Percentiles rank a stretch among this genome's conserved stretches.
Conservation (phyloP, 208 protist genomes). For the Leishmania tarentolae region DNA sequence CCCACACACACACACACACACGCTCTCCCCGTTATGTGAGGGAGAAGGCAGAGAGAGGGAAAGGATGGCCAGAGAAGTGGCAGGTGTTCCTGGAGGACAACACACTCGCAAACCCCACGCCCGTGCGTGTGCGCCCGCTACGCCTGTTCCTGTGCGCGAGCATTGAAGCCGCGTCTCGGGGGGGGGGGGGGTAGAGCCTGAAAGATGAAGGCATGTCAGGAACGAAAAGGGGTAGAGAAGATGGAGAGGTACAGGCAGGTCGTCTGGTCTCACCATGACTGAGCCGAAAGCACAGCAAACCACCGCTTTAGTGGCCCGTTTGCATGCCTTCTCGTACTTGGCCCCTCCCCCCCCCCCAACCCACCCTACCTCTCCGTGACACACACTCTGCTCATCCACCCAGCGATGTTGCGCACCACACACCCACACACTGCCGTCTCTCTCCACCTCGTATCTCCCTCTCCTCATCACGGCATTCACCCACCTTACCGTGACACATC, state of each 20-base stretch:
- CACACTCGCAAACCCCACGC: neutral
- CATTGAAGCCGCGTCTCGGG: neutral
- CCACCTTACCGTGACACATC: neutral
- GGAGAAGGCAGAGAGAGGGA: neutral
- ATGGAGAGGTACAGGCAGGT: neutral
- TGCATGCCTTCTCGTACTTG: neutral
- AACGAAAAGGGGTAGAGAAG: neutral
- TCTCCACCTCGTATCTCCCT: neutral
- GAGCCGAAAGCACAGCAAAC: neutral
- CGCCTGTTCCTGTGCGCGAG: neutral
- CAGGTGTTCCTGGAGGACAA: neutral
- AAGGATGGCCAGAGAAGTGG: neutral
- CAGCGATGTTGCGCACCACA: neutral
- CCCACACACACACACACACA: too few species aligned
- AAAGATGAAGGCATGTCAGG: neutral
- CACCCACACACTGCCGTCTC: neutral
- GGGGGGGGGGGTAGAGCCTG: neutral
- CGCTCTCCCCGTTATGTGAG: neutral
- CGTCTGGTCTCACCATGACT: neutral
- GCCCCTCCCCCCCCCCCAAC: neutral
- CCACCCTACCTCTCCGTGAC: neutral
- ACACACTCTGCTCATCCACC: too few species aligned
- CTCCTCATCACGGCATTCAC: neutral
- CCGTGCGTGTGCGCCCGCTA: neutral
- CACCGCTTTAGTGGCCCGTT: neutral